phyloP scores from a whole-genome alignment of 2,329 filamentous ascomycete species.

The Talaromyces funiculosus region DNA sequence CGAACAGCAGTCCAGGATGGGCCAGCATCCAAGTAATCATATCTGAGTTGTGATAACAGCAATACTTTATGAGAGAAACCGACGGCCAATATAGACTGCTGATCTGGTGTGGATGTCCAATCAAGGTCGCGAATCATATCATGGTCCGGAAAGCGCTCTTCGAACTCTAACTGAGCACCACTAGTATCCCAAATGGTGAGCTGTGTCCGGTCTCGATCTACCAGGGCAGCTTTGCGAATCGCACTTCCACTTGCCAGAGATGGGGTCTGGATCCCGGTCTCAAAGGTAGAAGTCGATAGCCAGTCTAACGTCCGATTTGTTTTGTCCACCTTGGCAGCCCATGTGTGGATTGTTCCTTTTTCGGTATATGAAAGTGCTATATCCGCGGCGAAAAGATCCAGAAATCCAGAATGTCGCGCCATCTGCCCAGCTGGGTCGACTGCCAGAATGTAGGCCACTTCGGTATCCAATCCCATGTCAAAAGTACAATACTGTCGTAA shows the following conservation, averaged over 20 bases:
- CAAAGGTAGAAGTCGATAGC: conserved; percentile 73
- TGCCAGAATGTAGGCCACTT: conserved; percentile 60
- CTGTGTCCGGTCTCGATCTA: conserved; percentile 65
- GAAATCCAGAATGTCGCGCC: conserved; percentile 66
- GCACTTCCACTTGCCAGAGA: conserved; percentile 79
- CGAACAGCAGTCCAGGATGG: conserved; percentile 85
- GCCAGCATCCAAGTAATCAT: conserved; percentile 81
- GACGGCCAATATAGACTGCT: conserved; percentile 84
- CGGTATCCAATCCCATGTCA: conserved; percentile 53
- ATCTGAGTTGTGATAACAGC: conserved; percentile 79
- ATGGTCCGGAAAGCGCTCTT: conserved; percentile 65
- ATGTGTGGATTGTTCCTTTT: conserved; percentile 70
- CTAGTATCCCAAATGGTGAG: conserved; percentile 89
- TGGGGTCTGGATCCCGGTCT: conserved; percentile 68
- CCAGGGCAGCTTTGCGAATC: conserved; percentile 78
- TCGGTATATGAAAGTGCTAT: conserved; percentile 79
- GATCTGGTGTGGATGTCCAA: conserved; percentile 88
- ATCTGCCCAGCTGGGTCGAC: conserved; percentile 79
- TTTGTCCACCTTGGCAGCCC: conserved; percentile 70
- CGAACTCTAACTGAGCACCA: conserved; percentile 73
- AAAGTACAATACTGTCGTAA: conserved; percentile 68
- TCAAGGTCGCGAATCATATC: conserved; percentile 81
- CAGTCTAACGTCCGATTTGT: conserved; percentile 63
- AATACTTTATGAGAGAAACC: conserved; percentile 83
- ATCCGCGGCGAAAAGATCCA: conserved; percentile 81